phyloP scores from a whole-genome alignment of 1,284 basidiomycete species.

The Ceratobasidium sp. region DNA sequence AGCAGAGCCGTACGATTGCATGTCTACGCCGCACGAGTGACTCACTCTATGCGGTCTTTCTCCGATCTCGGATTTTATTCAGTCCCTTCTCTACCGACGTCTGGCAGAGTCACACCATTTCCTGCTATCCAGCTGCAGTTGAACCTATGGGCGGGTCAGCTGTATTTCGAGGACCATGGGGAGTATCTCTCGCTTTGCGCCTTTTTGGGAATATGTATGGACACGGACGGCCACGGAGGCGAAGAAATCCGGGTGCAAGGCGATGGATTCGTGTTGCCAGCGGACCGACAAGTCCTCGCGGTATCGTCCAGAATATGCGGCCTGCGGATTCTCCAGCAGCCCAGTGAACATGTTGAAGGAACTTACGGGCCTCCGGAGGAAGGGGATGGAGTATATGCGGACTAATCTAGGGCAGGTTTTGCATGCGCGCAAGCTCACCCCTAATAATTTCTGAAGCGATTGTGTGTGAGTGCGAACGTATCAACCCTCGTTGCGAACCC shows the following conservation, averaged over 20 bases:
- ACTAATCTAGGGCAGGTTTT: slow-evolving; percentile 15
- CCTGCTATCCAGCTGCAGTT: slow-evolving; percentile 50
- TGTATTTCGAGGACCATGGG: slow-evolving; percentile 55
- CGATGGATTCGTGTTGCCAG: slow-evolving; percentile 16
- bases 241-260: neutral
- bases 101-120: neutral
- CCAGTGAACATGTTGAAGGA: neutral
- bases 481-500: too few relatives aligned
- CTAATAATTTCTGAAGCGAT: slow-evolving; percentile 8
- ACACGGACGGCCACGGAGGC: neutral
- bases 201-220: slow-evolving; percentile 55
- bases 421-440: neutral
- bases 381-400: slow-evolving; percentile 21
- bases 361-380: slow-evolving; percentile 10
- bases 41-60: slow-evolving; percentile 55
- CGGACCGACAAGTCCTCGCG: neutral
- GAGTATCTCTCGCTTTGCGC: slow-evolving; percentile 54
- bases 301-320: neutral
- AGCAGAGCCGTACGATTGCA: slow-evolving; percentile 57
- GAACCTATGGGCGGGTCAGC: slow-evolving; percentile 60
- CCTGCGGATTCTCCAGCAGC: neutral
- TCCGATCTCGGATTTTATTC: slow-evolving; percentile 46
- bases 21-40: slow-evolving; percentile 58
- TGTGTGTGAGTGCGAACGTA: too few relatives aligned
- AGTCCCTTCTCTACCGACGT: slow-evolving; percentile 44